A percentile compares a stretch with the other conserved stretches of the same genome.
Evolutionary conservation across 2,329 filamentous ascomycete genomes (phyloP).

Genomic region (Furcasterigmium sp.): DNA sequence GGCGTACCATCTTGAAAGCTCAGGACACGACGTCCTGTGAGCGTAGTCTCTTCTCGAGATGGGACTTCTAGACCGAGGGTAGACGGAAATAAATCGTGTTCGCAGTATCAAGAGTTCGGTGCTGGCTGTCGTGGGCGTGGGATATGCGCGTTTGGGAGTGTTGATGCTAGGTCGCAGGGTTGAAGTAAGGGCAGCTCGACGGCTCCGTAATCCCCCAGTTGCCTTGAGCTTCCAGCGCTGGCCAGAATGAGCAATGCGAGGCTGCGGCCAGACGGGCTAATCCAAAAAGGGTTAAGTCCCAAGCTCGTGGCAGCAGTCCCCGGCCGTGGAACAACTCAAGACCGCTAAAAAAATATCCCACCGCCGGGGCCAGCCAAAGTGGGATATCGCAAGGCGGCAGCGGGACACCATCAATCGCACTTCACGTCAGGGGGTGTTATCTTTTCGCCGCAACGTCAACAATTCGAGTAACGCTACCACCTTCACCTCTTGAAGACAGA

Average conservation of each 20-base stretch:
- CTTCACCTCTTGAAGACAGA: too few relatives aligned
- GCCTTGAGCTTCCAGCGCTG: conserved; percentile 16
- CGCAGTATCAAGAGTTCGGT: conserved; percentile 1
- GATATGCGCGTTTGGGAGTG: conserved; percentile 3
- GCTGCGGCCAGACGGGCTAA: conserved; percentile 11
- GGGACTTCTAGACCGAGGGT: background rate
- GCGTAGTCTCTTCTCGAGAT: background rate
- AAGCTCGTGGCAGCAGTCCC: background rate
- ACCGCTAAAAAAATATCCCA: conserved; percentile 17
- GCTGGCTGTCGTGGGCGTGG: conserved; percentile 4
- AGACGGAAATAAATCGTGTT: background rate
- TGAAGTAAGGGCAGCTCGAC: conserved; percentile 2
- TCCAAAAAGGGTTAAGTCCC: conserved; percentile 2
- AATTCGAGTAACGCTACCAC: conserved; percentile 1
- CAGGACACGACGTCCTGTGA: conserved; percentile 17
- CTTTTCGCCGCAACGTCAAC: conserved; percentile 4
- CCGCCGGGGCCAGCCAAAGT: conserved; percentile 13
- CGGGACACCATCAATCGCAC: conserved; percentile 9
- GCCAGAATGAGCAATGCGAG: conserved; percentile 11
- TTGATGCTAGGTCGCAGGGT: conserved; percentile 14
- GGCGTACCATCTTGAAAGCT: conserved; percentile 36
- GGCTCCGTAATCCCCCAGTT: conserved; percentile 17
- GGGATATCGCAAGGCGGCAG: conserved; percentile 13
- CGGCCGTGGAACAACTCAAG: conserved; percentile 14
- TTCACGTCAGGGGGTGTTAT: conserved; percentile 4